Evolutionary conservation across 2,329 filamentous ascomycete genomes (phyloP), one percentile per base, ranked within the genome.

Genomic region (Fusarium metavorans): DNA sequence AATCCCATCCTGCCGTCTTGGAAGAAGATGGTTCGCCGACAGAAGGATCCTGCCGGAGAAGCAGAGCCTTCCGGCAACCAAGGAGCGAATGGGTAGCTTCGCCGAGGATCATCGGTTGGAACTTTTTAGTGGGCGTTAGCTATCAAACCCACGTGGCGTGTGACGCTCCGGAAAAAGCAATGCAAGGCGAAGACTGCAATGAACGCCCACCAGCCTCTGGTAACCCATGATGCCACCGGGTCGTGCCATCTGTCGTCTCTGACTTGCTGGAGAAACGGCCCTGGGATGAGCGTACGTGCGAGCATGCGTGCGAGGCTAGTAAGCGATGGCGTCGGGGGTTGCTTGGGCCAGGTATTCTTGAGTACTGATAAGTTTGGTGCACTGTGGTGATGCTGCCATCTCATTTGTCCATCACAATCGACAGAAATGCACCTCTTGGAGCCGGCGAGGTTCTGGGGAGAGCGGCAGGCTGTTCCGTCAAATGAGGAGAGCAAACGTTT

Each of bases 101-200:
- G 68, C 57, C 35, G 63, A 67, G 56, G 72, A 72, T 76, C 70
- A 57, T 54, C 70, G 57, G 64, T 63, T 56, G 58, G 64, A 76
- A 60, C 59, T 68, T 70, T 23, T 20, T 69, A 67, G 69, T 43
- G 65, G 58, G 50, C 52, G 62, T 78, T 69, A 74, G 65, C 62
- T 37, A 68, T 74, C 64, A 70, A 71, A 67, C 52, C 75, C 76
- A 78, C 76, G 76, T 78, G 76, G 76, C 76, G 70, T 77, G 67
- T 70, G 73, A 75, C 70, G 66, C 64, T 27, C 59, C 52, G 50
- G 41, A 56, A 66, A 70, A 74, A 75, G 71, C 69, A 67, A 52
- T 52, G 48, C 48, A 75, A 68, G 50, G 50, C 50, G 67, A 67
- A 37, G 57, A 43, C 56, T 37, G 54, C 43, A 64, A 76, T 54